Conservation (phyloP, 768 basidiomycete species). For the Auricularia auricula-judae region DNA sequence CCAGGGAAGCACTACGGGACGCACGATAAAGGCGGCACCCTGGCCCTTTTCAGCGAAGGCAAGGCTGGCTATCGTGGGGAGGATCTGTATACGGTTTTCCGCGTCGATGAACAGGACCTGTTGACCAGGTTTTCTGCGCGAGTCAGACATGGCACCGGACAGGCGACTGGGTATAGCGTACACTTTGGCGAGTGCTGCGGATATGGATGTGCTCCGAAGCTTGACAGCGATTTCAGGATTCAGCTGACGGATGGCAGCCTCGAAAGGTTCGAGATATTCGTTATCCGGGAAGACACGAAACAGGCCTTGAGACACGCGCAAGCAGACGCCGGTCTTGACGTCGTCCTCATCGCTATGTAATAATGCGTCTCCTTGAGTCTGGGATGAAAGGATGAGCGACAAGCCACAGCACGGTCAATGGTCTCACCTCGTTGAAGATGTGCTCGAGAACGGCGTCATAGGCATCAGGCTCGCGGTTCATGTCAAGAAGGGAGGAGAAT, state of each 20-base stretch:
- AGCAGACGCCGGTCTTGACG: slow-evolving; percentile 4
- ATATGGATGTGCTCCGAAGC: background rate
- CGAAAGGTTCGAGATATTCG: slow-evolving; percentile 4
- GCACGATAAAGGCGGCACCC: slow-evolving; percentile 5
- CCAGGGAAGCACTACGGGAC: background rate
- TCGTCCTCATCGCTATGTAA: background rate
- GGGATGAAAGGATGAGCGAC: background rate
- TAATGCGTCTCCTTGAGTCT: background rate
- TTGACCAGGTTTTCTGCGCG: background rate
- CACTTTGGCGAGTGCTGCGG: background rate
- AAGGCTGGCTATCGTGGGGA: slow-evolving; percentile 1
- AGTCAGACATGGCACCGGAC: background rate
- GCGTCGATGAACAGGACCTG: slow-evolving; percentile 1
- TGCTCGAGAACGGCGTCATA: slow-evolving; percentile 6
- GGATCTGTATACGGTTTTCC: slow-evolving; percentile 3
- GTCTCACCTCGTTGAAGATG: slow-evolving; percentile 6
- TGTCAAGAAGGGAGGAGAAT: background rate
- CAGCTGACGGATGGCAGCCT: slow-evolving; percentile 1
- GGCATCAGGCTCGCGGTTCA: background rate
- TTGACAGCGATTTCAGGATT: slow-evolving; percentile 6
- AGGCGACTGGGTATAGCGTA: background rate
- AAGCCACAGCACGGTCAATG: background rate
- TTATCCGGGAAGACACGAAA: slow-evolving; percentile 6
- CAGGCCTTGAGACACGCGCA: background rate
- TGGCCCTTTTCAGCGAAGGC: slow-evolving; percentile 4